Evolutionary conservation across 495 filamentous ascomycete species (phyloP).

Genomic region (Acidomyces sp.): DNA sequence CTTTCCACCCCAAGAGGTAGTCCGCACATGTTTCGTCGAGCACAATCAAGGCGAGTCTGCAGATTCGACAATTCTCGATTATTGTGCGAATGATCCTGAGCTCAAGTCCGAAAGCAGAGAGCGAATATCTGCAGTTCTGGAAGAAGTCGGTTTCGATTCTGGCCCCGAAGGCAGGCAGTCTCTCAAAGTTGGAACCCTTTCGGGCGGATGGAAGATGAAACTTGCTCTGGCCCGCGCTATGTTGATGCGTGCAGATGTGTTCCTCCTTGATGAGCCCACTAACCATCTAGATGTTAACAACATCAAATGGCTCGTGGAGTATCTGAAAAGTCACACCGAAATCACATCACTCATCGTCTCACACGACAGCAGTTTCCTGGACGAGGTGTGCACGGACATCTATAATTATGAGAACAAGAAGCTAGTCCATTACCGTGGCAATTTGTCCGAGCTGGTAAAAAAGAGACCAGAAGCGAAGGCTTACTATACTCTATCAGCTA

Average conservation of each 20-base stretch:
- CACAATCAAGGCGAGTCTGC: conserved; percentile 97
- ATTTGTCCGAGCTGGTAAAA: conserved; percentile 84
- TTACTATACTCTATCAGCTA: conserved; percentile 92
- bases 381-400: conserved; percentile 95
- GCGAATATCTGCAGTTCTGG: conserved; percentile 67
- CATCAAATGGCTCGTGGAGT: conserved; percentile 88
- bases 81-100: conserved; percentile 69
- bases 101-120: conserved; percentile 62
- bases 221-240: conserved; percentile 90
- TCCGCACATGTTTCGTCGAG: conserved; percentile 96
- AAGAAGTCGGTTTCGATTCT: conserved; percentile 84
- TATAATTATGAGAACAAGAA: conserved; percentile 99
- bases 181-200: conserved; percentile 81
- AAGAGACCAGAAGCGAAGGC: conserved; percentile 91
- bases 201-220: conserved; percentile 99
- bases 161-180: conserved; percentile 79
- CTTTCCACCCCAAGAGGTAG: conserved; percentile 79
- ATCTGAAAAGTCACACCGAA: conserved; percentile 87
- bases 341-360: conserved; percentile 96
- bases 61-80: conserved; percentile 87
- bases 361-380: conserved; percentile 96
- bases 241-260: conserved; percentile 88
- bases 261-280: conserved; percentile 95
- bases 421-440: conserved; percentile 85
- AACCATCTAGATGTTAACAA: conserved; percentile 97